phyloP scores from a whole-genome alignment of 2,329 filamentous ascomycete species.

The Elsinoe batatas region DNA sequence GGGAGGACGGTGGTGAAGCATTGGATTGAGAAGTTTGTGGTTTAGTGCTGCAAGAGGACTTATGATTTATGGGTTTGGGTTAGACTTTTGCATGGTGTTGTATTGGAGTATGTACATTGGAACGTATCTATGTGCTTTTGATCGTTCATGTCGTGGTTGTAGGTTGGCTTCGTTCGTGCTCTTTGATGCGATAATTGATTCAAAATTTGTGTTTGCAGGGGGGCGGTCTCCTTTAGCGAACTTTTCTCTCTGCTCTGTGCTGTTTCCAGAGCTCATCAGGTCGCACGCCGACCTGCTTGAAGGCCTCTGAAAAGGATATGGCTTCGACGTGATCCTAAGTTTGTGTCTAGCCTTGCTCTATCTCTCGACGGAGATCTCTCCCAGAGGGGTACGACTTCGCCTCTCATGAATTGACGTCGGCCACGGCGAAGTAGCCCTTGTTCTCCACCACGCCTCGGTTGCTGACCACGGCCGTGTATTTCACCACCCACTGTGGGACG shows the following conservation, averaged over 20 bases:
- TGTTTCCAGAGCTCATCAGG: background rate
- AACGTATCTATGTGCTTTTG: background rate
- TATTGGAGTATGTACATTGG: background rate
- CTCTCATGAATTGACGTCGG: slow-evolving; percentile 44
- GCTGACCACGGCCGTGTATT: slow-evolving; percentile 92
- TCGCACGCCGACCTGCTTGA: background rate
- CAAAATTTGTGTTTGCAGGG: too few species aligned
- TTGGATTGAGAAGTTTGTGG: slow-evolving; percentile 66
- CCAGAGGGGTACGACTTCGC: background rate
- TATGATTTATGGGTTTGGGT: background rate
- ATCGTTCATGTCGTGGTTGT: too few species aligned
- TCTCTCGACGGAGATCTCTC: background rate
- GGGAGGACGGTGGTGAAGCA: slow-evolving; percentile 69
- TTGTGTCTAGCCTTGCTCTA: too few species aligned
- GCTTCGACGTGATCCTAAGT: too few species aligned
- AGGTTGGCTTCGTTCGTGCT: too few species aligned
- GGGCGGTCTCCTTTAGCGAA: background rate
- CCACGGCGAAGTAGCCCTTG: slow-evolving; percentile 92
- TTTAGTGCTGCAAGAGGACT: slow-evolving; percentile 21
- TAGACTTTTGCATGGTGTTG: background rate
- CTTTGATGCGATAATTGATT: too few species aligned
- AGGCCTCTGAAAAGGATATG: too few species aligned
- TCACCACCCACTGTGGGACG: slow-evolving; percentile 85
- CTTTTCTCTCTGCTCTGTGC: background rate
- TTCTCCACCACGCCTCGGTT: slow-evolving; percentile 94